Conservation (phyloP, 2,329 filamentous ascomycete species). For the Pseudocercospora crystallina region DNA sequence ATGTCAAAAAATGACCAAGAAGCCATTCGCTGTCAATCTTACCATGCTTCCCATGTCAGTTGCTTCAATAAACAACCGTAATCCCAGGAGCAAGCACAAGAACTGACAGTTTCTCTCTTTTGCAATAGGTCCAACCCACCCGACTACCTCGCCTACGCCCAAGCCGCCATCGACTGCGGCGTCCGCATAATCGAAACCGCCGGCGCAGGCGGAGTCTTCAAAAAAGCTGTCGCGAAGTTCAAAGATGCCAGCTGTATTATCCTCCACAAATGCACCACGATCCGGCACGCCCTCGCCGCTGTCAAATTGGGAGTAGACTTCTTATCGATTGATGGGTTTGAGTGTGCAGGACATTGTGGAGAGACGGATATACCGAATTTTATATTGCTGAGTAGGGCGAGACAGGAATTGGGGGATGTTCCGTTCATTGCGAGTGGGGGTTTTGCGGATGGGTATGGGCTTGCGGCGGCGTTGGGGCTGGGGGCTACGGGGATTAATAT, state of each 20-base stretch:
- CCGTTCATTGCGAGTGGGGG: constrained; percentile 94
- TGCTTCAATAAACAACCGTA: too few relatives aligned
- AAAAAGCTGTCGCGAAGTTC: constrained; percentile 80
- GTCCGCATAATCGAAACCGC: constrained; percentile 88
- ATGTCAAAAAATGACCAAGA: constrained; percentile 73
- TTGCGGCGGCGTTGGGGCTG: constrained; percentile 83
- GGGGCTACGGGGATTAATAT: constrained; percentile 95
- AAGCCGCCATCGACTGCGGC: constrained; percentile 87
- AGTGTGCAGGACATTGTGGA: constrained; percentile 87
- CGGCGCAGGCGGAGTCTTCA: constrained; percentile 84
- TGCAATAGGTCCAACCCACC: constrained; percentile 86
- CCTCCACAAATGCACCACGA: constrained; percentile 95
- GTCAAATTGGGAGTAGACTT: constrained; percentile 94
- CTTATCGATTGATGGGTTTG: constrained; percentile 91
- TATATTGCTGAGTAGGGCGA: constrained; percentile 77
- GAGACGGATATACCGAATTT: constrained; percentile 86
- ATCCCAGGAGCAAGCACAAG: too few relatives aligned
- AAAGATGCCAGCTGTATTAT: constrained; percentile 76
- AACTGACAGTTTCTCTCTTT: too few relatives aligned
- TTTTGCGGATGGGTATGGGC: constrained; percentile 87
- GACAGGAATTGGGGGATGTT: constrained; percentile 76
- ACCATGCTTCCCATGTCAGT: constrained; percentile 86
- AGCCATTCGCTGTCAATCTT: constrained; percentile 88
- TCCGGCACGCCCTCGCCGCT: constrained; percentile 87
- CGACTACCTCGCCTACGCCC: constrained; percentile 85